phyloP scores from a whole-genome alignment of 2,329 filamentous ascomycete species.

The Colletotrichum horii region DNA sequence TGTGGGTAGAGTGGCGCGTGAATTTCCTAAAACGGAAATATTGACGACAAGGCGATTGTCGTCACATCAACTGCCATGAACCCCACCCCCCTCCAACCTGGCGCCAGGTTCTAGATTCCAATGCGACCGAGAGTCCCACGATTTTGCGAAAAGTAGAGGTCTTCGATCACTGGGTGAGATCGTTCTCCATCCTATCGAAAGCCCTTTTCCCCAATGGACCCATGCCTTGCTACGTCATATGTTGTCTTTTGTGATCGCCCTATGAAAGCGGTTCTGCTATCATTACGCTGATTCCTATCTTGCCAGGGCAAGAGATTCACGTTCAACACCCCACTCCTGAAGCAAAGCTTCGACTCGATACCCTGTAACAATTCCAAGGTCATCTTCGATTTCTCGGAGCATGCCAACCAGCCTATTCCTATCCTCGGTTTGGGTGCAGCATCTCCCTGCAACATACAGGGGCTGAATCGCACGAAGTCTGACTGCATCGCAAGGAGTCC shows the following conservation, averaged over 20 bases:
- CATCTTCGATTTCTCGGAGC: not conserved
- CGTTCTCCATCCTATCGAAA: not conserved
- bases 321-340: not conserved
- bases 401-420: not conserved
- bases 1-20: not conserved
- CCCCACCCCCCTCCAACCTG: not conserved
- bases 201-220: not conserved
- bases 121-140: not conserved
- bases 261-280: not conserved
- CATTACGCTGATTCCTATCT: not conserved
- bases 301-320: not conserved
- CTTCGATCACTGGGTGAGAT: rapidly evolving
- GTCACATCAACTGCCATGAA: not conserved
- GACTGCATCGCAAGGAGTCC: not conserved
- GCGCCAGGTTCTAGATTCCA: not conserved
- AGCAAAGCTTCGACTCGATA: not conserved
- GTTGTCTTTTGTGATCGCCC: not conserved
- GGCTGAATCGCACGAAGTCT: not conserved
- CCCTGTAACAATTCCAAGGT: not conserved
- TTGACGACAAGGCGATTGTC: not conserved
- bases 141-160: not conserved
- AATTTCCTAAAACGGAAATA: not conserved
- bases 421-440: not conserved
- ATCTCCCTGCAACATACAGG: not conserved
- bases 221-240: not conserved